These are phyloP conservation scores for Leptosphaerulina australis DNA, from an alignment of 2,329 filamentous ascomycete species.

Conservation along the genomic window DNA sequence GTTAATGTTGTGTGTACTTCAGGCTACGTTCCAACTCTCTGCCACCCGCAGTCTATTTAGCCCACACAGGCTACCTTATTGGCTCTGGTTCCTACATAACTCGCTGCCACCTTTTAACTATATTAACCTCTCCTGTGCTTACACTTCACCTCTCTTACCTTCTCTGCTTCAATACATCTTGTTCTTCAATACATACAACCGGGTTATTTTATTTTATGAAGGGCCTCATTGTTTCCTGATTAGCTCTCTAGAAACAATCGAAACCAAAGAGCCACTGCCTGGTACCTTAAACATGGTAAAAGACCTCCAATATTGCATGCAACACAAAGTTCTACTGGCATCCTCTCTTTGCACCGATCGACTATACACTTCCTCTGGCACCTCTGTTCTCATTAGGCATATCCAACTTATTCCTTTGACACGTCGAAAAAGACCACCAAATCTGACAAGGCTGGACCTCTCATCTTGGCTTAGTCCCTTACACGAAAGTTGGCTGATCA, in stretches of 20 bases:
- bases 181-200: conserved; percentile 23
- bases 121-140: conserved; percentile 31
- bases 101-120: conserved; percentile 33
- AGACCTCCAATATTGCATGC: neutral
- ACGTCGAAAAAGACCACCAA: too few relatives aligned
- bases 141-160: conserved; percentile 33
- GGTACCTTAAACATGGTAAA: conserved; percentile 13
- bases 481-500: neutral
- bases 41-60: conserved; percentile 33
- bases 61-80: conserved; percentile 33
- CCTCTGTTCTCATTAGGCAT: neutral
- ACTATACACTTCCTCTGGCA: neutral
- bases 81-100: conserved; percentile 29
- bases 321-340: neutral
- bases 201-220: conserved; percentile 24
- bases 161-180: conserved; percentile 22
- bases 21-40: conserved; percentile 41
- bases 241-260: conserved; percentile 24
- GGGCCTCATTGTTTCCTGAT: conserved; percentile 36
- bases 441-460: too few relatives aligned
- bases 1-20: conserved; percentile 20
- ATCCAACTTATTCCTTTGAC: too few relatives aligned
- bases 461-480: neutral
- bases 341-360: conserved; percentile 2
- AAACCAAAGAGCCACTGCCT: conserved; percentile 14